These are phyloP conservation scores for Chrysoporthe austroafricana DNA, from an alignment of 2,329 filamentous ascomycete species.

Conservation along the genomic window DNA sequence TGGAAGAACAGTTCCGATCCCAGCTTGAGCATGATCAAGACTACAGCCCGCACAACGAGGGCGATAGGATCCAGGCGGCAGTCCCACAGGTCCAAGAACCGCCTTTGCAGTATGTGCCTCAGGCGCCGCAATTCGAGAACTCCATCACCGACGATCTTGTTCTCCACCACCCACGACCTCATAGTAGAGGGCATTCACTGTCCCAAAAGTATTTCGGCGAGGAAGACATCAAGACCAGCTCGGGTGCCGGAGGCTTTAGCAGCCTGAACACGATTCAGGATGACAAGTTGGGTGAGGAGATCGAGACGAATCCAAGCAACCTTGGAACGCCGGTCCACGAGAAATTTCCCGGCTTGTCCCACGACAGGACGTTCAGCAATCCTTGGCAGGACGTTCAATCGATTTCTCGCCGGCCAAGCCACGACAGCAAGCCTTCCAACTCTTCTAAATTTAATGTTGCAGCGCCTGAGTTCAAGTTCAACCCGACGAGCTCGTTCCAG, in stretches of 20 bases:
- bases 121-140: slow-evolving; percentile 56
- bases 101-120: slow-evolving; percentile 52
- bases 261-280: slow-evolving; percentile 47
- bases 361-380: slow-evolving; percentile 63
- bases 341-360: slow-evolving; percentile 50
- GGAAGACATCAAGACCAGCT: slow-evolving; percentile 48
- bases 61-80: slow-evolving; percentile 37
- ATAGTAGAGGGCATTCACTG: slow-evolving; percentile 72
- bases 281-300: slow-evolving; percentile 63
- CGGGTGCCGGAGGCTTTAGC: slow-evolving; percentile 42
- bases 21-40: slow-evolving; percentile 76
- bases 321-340: slow-evolving; percentile 65
- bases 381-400: slow-evolving; percentile 63
- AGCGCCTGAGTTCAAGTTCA: slow-evolving; percentile 87
- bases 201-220: slow-evolving; percentile 69
- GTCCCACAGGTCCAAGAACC: slow-evolving; percentile 39
- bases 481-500: slow-evolving; percentile 56
- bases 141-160: slow-evolving; percentile 59
- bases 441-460: slow-evolving; percentile 81
- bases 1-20: slow-evolving; percentile 78
- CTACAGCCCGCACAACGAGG: slow-evolving; percentile 66
- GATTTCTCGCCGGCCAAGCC: slow-evolving; percentile 52
- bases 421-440: slow-evolving; percentile 70
- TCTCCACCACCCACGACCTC: slow-evolving; percentile 74
- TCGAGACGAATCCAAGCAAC: slow-evolving; percentile 76